Percentiles rank a stretch among this genome's conserved stretches.
phyloP scores from a whole-genome alignment of 345 rosid genomes.

The Orychophragmus violaceus region DNA sequence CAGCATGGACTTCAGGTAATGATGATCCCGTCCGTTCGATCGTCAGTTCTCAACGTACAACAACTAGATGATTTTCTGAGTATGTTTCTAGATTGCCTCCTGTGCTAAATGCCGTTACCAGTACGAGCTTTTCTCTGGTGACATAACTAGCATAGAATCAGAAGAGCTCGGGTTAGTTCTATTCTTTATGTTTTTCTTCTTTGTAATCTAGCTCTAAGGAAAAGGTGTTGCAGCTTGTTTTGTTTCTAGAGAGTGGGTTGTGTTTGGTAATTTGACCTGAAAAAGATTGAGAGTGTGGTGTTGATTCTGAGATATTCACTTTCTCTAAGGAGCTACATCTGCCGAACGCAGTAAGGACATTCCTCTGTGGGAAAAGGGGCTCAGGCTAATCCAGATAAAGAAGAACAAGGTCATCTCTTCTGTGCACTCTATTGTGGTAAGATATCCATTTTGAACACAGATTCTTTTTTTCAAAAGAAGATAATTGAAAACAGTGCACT shows the following conservation, averaged over 20 bases:
- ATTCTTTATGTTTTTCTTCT: not conserved
- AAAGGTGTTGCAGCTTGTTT: not conserved
- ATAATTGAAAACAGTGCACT: not conserved
- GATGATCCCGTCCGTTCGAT: not conserved
- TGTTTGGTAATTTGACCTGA: not conserved
- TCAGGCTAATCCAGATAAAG: slow-evolving; percentile 63
- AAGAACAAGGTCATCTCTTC: slow-evolving; percentile 69
- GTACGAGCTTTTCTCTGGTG: slow-evolving; percentile 92
- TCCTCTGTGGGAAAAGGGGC: slow-evolving; percentile 90
- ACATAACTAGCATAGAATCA: slow-evolving; percentile 58
- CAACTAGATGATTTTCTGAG: too few species aligned
- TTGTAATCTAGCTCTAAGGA: not conserved
- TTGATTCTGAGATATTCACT: slow-evolving; percentile 95
- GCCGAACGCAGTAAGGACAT: slow-evolving; percentile 99
- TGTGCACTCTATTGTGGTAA: slow-evolving; percentile 89
- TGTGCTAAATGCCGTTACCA: slow-evolving; percentile 88
- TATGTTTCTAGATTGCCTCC: slow-evolving; percentile 59
- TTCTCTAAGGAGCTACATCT: slow-evolving; percentile 98
- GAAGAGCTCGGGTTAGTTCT: slow-evolving; percentile 88
- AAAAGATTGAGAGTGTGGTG: slow-evolving; percentile 40
- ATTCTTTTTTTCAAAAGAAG: not conserved
- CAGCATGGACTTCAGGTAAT: slow-evolving; percentile 86
- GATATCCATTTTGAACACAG: not conserved
- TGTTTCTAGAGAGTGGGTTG: not conserved
- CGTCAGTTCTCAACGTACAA: too few species aligned